These are phyloP conservation scores for Lichina pygmaea DNA, from an alignment of 495 filamentous ascomycete species.

Conservation along the genomic window DNA sequence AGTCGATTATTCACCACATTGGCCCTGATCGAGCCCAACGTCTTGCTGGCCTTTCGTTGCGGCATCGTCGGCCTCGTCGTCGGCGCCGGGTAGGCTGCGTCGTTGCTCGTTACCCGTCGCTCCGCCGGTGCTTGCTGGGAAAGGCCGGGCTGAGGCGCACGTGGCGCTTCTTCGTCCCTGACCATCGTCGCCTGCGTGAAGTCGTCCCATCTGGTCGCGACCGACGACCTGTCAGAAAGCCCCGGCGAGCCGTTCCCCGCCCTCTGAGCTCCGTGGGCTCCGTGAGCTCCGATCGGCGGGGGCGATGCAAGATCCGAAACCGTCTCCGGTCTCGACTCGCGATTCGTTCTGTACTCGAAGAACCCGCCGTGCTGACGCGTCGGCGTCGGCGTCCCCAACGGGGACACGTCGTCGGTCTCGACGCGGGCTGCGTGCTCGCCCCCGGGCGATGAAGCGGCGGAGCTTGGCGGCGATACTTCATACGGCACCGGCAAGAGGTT, in stretches of 20 bases:
- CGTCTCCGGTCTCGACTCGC: background rate
- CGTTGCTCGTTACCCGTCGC: background rate
- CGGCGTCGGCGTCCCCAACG: background rate
- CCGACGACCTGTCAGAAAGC: slow-evolving; percentile 1
- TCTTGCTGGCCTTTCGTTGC: background rate
- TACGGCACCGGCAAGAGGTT: slow-evolving; percentile 10
- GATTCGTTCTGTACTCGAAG: background rate
- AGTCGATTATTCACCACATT: background rate
- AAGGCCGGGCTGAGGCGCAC: background rate
- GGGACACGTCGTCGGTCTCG: background rate
- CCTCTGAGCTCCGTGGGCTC: background rate
- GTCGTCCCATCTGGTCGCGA: slow-evolving; percentile 18
- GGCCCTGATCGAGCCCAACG: background rate
- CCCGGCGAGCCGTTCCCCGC: slow-evolving; percentile 1
- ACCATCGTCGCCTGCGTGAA: slow-evolving; percentile 4
- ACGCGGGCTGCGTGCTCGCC: background rate
- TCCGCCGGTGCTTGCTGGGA: background rate
- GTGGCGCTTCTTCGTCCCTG: background rate
- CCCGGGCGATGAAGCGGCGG: slow-evolving; percentile 4
- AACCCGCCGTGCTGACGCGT: background rate
- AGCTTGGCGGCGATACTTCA: slow-evolving; percentile 21
- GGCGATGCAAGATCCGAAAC: background rate
- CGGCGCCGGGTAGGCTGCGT: background rate
- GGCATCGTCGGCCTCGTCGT: background rate
- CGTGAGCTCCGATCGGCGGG: too few species aligned